A percentile compares a stretch with the other conserved stretches of the same genome.
These are phyloP conservation scores for Cercophora newfieldiana DNA, from an alignment of 495 filamentous ascomycete genomes.

Conservation along the genomic window DNA sequence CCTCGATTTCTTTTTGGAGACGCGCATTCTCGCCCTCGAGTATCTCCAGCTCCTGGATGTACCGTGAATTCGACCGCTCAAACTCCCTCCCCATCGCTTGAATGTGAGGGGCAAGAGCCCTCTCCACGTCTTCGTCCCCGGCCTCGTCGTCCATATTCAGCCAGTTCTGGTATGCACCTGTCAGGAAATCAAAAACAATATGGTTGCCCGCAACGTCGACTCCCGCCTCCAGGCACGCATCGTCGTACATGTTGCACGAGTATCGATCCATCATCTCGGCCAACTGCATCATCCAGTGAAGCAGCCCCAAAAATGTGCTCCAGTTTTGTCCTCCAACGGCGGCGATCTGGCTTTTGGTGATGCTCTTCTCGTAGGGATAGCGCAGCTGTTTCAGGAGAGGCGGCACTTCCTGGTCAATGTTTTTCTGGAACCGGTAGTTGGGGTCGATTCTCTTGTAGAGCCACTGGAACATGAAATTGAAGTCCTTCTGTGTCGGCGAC, in stretches of 20 bases:
- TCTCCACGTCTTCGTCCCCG: slow-evolving; percentile 75
- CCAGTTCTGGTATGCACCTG: slow-evolving; percentile 89
- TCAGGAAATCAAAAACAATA: slow-evolving; percentile 90
- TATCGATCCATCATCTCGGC: slow-evolving; percentile 87
- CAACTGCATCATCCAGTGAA: slow-evolving; percentile 99
- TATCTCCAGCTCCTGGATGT: slow-evolving; percentile 75
- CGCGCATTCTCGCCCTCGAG: slow-evolving; percentile 80
- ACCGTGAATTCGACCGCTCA: slow-evolving; percentile 74
- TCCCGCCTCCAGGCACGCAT: slow-evolving; percentile 80
- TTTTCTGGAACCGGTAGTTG: slow-evolving; percentile 84
- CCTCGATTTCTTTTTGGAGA: slow-evolving; percentile 79
- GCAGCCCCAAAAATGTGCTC: slow-evolving; percentile 86
- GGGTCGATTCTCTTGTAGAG: slow-evolving; percentile 94
- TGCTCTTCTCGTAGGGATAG: slow-evolving; percentile 90
- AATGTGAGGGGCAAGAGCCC: slow-evolving; percentile 76
- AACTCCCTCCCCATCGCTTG: slow-evolving; percentile 89
- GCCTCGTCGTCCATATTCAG: slow-evolving; percentile 84
- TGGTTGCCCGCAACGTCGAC: slow-evolving; percentile 84
- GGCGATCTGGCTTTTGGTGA: slow-evolving; percentile 90
- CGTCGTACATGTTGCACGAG: slow-evolving; percentile 72
- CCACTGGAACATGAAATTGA: slow-evolving; percentile 96
- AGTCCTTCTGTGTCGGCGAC: slow-evolving; percentile 97
- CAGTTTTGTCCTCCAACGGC: slow-evolving; percentile 96
- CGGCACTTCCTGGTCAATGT: slow-evolving; percentile 91
- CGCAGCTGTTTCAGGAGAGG: slow-evolving; percentile 86